phyloP scores from a whole-genome alignment of 768 basidiomycete species.

The Pulveroboletus ravenelii region DNA sequence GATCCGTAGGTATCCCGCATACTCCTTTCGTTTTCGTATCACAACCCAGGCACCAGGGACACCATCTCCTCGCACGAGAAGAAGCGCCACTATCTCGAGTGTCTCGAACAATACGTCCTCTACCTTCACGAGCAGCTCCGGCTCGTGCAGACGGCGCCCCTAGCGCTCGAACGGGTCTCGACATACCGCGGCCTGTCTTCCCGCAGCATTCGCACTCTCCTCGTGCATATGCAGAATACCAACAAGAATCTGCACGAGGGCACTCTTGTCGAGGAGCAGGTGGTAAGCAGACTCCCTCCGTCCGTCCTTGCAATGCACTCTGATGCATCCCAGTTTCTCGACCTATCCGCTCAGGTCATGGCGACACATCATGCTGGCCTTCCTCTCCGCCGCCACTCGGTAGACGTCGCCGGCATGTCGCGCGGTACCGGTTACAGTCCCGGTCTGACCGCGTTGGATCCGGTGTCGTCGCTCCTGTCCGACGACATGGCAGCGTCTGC shows the following conservation, averaged over 20 bases:
- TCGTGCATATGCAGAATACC: constrained; percentile 65
- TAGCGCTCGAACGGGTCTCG: constrained; percentile 46
- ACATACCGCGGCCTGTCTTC: constrained; percentile 54
- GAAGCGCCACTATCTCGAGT: constrained; percentile 69
- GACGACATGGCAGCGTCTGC: constrained; percentile 20
- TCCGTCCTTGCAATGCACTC: not conserved
- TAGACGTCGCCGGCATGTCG: constrained; percentile 19
- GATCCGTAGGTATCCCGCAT: constrained; percentile 47
- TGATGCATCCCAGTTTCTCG: constrained; percentile 23
- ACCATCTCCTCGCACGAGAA: constrained; percentile 78
- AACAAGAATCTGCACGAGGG: constrained; percentile 47
- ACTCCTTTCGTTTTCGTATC: not conserved
- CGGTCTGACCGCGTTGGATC: constrained; percentile 15
- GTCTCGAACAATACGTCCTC: constrained; percentile 64
- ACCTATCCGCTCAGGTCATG: constrained; percentile 28
- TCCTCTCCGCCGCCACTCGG: constrained; percentile 31
- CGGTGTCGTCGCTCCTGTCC: constrained; percentile 7
- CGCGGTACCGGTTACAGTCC: constrained; percentile 9
- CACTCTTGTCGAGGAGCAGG: constrained; percentile 51
- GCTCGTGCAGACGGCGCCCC: constrained; percentile 44
- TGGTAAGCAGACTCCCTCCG: constrained; percentile 32
- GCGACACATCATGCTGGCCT: constrained; percentile 19
- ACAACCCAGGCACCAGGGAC: constrained; percentile 38
- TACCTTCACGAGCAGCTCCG: constrained; percentile 61
- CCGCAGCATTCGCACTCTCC: constrained; percentile 62